These are phyloP conservation scores for Talaromyces proteolyticus DNA, from an alignment of 495 filamentous ascomycete species.

Conservation along the genomic window DNA sequence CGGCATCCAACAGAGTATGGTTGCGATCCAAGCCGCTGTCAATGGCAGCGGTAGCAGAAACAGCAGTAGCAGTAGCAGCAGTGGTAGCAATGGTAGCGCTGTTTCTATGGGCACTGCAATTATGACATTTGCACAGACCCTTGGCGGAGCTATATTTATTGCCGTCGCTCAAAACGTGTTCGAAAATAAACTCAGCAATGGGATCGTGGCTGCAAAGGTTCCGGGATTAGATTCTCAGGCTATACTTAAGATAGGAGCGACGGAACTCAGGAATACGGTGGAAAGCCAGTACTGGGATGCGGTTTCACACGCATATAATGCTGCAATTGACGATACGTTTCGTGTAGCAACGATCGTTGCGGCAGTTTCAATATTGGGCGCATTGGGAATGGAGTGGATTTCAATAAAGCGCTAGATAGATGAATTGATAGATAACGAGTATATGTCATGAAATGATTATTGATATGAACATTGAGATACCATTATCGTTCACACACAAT, in stretches of 20 bases:
- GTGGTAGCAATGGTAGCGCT: neutral
- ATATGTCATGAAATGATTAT: too few species aligned
- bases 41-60: conserved; percentile 34
- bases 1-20: conserved; percentile 42
- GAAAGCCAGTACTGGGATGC: neutral
- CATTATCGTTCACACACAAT: too few species aligned
- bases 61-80: neutral
- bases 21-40: conserved; percentile 64
- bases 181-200: conserved; percentile 55
- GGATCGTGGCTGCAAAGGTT: neutral
- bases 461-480: too few species aligned
- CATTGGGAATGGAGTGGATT: conserved; percentile 15
- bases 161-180: conserved; percentile 74
- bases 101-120: conserved; percentile 60
- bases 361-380: conserved; percentile 11
- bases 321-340: conserved; percentile 18
- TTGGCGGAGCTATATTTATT: conserved; percentile 70
- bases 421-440: too few species aligned
- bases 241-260: conserved; percentile 1
- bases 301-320: conserved; percentile 20
- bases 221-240: neutral
- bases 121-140: conserved; percentile 63
- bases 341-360: conserved; percentile 15
- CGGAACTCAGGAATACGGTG: neutral
- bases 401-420: too few species aligned